Percentiles rank a stretch among this genome's conserved stretches.
Conservation (phyloP, 805 yeast genomes). For the Nakazawaea siamensis region DNA sequence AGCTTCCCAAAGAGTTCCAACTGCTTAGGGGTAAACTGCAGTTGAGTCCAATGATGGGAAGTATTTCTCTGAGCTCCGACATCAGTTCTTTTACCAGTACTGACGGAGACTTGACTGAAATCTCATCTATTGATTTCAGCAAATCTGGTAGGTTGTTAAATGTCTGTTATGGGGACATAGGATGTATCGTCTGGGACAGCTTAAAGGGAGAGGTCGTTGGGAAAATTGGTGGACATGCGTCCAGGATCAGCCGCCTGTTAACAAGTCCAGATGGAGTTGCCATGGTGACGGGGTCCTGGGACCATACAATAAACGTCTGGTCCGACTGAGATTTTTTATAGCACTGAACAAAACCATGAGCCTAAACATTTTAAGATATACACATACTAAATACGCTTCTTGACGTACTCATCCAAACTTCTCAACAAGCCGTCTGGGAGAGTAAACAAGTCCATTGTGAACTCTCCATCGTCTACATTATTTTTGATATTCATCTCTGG, state of each 20-base stretch:
- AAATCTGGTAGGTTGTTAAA: slow-evolving; percentile 67
- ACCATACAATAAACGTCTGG: slow-evolving; percentile 65
- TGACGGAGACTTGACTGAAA: slow-evolving; percentile 55
- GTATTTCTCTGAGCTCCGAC: slow-evolving; percentile 3
- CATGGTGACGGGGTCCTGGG: slow-evolving; percentile 78
- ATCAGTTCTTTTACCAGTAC: too few relatives aligned
- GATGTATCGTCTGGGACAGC: slow-evolving; percentile 73
- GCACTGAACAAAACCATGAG: too few relatives aligned
- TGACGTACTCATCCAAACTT: slow-evolving; percentile 91
- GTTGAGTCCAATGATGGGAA: too few relatives aligned
- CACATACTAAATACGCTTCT: slow-evolving; percentile 39
- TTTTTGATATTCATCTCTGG: slow-evolving; percentile 93
- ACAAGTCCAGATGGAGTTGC: slow-evolving; percentile 71
- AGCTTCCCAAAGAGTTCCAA: slow-evolving; percentile 15
- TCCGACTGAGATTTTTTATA: slow-evolving; percentile 11
- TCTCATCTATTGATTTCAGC: slow-evolving; percentile 66
- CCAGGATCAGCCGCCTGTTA: slow-evolving; percentile 53
- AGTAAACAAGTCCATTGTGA: slow-evolving; percentile 91
- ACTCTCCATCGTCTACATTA: slow-evolving; percentile 94
- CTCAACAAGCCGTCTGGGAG: slow-evolving; percentile 85
- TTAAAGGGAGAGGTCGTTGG: slow-evolving; percentile 60
- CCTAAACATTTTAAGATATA: slow-evolving; percentile 12
- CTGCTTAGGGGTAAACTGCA: not conserved
- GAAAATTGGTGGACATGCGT: slow-evolving; percentile 45
- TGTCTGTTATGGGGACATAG: slow-evolving; percentile 67